Percentiles rank a stretch among this genome's conserved stretches.
Evolutionary conservation across 139 green algal species (phyloP).

Genomic region (Picochlorum sp.): DNA sequence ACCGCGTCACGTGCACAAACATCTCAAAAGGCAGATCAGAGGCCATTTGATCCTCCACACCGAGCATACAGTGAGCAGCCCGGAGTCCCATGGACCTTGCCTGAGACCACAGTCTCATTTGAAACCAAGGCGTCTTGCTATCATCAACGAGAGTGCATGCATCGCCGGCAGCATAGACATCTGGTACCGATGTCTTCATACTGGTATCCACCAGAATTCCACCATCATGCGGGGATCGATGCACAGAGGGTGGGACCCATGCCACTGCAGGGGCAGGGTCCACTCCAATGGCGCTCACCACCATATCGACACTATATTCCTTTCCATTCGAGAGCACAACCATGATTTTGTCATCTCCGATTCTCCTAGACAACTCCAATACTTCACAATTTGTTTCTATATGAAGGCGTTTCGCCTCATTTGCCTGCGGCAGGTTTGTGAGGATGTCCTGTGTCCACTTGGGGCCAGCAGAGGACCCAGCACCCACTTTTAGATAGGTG

Average conservation of each 20-base stretch:
- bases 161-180: slow-evolving; percentile 73
- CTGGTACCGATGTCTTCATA: slow-evolving; percentile 33
- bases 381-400: slow-evolving; percentile 4
- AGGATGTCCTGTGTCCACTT: not conserved
- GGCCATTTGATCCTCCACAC: slow-evolving; percentile 24
- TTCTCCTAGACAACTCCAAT: not conserved
- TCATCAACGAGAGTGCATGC: slow-evolving; percentile 24
- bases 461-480: slow-evolving; percentile 46
- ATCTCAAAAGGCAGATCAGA: slow-evolving; percentile 73
- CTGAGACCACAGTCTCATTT: slow-evolving; percentile 74
- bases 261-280: slow-evolving; percentile 27
- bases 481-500: slow-evolving; percentile 13
- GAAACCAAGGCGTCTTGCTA: slow-evolving; percentile 53
- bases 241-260: slow-evolving; percentile 51
- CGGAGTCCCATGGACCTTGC: slow-evolving; percentile 54
- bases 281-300: slow-evolving; percentile 66
- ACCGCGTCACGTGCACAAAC: slow-evolving; percentile 78
- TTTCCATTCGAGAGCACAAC: slow-evolving; percentile 36
- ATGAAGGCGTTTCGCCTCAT: not conserved
- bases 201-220: slow-evolving; percentile 50
- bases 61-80: slow-evolving; percentile 61
- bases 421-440: not conserved
- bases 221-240: slow-evolving; percentile 38
- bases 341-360: slow-evolving; percentile 4
- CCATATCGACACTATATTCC: slow-evolving; percentile 44